Evolutionary conservation across 805 yeast genomes (phyloP).

Genomic region (Brettanomyces anomalus): DNA sequence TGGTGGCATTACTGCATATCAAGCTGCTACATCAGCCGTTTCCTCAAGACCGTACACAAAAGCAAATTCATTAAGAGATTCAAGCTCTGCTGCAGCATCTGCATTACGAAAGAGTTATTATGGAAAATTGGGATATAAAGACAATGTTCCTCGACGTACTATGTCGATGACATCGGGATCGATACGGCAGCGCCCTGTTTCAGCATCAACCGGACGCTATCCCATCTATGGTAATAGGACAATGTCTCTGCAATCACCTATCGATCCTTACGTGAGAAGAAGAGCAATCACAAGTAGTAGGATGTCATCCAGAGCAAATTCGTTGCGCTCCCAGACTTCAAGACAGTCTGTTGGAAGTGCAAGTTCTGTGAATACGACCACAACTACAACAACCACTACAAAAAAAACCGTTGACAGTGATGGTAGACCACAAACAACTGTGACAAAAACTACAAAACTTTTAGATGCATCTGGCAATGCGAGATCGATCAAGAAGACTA

Average conservation of each 20-base stretch:
- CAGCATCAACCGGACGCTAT: conserved; percentile 1
- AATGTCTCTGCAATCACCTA: conserved; percentile 4
- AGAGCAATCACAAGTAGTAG: neutral
- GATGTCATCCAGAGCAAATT: conserved; percentile 14
- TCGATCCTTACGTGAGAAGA: conserved; percentile 1
- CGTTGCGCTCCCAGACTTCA: conserved; percentile 17
- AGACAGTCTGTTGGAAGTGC: conserved; percentile 18
- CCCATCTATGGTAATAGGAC: conserved; percentile 1
- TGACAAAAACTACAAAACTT: conserved; percentile 42
- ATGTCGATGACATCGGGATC: conserved; percentile 26
- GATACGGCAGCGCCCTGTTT: conserved; percentile 11
- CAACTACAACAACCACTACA: conserved; percentile 22
- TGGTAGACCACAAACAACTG: conserved; percentile 16
- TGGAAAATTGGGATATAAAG: neutral
- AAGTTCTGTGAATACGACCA: conserved; percentile 10
- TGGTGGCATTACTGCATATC: neutral
- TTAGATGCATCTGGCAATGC: conserved; percentile 44
- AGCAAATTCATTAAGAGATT: conserved; percentile 11
- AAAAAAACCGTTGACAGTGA: conserved; percentile 13
- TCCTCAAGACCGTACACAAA: neutral
- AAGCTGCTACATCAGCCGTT: conserved; percentile 3
- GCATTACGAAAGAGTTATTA: conserved; percentile 18
- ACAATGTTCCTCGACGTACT: conserved; percentile 14
- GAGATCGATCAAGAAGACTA: conserved; percentile 44
- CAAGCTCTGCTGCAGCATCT: conserved; percentile 25